Base-by-base conservation (phyloP, 1,139 yeast species). In the Debaryomyces singareniensis region DNA sequence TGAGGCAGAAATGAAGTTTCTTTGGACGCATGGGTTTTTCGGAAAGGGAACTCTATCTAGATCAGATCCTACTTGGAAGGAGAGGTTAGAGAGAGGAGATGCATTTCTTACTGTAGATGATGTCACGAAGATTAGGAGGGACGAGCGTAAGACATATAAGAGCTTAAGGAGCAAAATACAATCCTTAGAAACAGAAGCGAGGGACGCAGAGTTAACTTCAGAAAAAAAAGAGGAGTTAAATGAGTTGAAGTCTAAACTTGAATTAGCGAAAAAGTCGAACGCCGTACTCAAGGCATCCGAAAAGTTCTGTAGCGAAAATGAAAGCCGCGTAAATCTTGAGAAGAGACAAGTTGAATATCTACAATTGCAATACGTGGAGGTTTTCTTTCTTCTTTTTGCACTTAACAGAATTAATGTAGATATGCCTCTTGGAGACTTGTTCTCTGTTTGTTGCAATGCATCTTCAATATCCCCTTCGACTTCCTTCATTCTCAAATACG, bases 11-110 rank as follows among this genome's bases (percentile, higher is more conserved):
- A 80, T 79, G 74, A 45, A 49, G n/a, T 53, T 54, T 18, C 59
- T 91, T 5, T 91, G 98, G 97, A 58, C 68, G 18, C 71, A 71
- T 46, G 99, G 99, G 0, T 91, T 87, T 49, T 93, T 86, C 49
- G 99, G 99, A 6, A 91, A 91, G 45, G 99, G 98, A 2, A 70
- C 75, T 4, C 60, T 87, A 29, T 83, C 95, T 21, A 65, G 99
- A 40, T 82, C 95, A 35, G 96, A 91, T 45, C 96, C 98, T 0
- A 77, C 95, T 0, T 91, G 97, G 97, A 56, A 53, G 27, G 64
- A 64, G 10, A 68, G 97, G 32, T 51, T 26, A 13, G 5, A 10
- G 5, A 5, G 11, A 24, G 28, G 23, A 12, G 20, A 26, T 7
- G 7, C 11, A 7, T 13, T 11, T 11, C 10, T 26, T 12, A 67